Conservation (phyloP, 2,329 filamentous ascomycete genomes). For the Colletotrichum tamarilloi region DNA sequence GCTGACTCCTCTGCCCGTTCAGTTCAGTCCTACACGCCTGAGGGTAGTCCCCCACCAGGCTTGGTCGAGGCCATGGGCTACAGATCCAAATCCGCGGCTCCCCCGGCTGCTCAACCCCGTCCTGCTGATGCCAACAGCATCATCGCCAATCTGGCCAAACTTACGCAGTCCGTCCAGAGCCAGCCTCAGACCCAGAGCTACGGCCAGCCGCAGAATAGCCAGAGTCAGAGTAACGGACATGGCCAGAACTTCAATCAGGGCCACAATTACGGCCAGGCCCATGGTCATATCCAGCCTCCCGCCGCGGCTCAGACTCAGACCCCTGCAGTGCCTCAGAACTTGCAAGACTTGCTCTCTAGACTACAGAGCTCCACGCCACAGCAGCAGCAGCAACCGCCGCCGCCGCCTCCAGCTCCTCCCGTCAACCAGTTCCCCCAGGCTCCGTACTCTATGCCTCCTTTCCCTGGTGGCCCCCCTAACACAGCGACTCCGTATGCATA, state of each 20-base stretch:
- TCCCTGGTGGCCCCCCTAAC: slow-evolving; percentile 52
- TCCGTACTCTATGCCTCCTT: slow-evolving; percentile 39
- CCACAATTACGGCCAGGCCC: slow-evolving; percentile 37
- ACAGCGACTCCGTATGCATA: slow-evolving; percentile 67
- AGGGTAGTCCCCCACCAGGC: slow-evolving; percentile 67
- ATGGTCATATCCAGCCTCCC: slow-evolving; percentile 32
- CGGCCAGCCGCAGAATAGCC: slow-evolving; percentile 1
- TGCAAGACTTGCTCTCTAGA: slow-evolving; percentile 17
- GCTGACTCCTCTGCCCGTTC: slow-evolving; percentile 19
- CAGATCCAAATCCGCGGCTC: slow-evolving; percentile 38
- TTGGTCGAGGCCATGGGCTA: slow-evolving; percentile 52
- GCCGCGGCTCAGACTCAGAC: slow-evolving; percentile 9
- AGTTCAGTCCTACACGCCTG: slow-evolving; percentile 80
- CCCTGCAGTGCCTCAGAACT: neutral
- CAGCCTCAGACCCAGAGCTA: slow-evolving; percentile 40
- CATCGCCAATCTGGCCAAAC: slow-evolving; percentile 81
- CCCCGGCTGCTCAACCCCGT: slow-evolving; percentile 49
- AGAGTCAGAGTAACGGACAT: slow-evolving; percentile 40
- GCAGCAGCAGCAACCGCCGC: slow-evolving; percentile 15
- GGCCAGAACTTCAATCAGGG: slow-evolving; percentile 36
- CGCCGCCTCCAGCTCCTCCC: slow-evolving; percentile 1
- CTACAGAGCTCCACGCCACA: slow-evolving; percentile 17
- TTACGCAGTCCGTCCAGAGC: slow-evolving; percentile 47
- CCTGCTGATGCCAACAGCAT: slow-evolving; percentile 68
- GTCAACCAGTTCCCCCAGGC: neutral